Conservation (phyloP, 108 stramenopile species). For the Skeletonema menzelii region DNA sequence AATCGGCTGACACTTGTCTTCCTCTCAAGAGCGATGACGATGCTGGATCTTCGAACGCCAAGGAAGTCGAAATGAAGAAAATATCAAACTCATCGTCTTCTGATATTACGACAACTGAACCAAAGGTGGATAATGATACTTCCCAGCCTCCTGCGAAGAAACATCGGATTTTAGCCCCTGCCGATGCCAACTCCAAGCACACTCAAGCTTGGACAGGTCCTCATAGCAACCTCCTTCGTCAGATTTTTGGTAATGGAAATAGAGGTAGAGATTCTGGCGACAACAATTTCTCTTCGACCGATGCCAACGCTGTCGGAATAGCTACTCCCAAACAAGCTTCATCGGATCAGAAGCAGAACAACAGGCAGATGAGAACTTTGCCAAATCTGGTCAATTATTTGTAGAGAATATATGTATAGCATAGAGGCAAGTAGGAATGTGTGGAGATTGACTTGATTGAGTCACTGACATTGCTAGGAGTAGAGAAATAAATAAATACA, state of each 20-base stretch:
- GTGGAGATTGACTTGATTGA: no score
- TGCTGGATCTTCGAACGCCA: background rate
- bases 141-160: background rate
- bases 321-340: background rate
- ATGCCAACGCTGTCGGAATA: background rate
- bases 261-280: background rate
- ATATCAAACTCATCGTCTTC: background rate
- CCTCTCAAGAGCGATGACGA: background rate
- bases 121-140: background rate
- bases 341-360: background rate
- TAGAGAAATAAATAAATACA: no score
- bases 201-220: background rate
- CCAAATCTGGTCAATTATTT: background rate
- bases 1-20: background rate
- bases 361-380: background rate
- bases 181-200: background rate
- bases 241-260: background rate
- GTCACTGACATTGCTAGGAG: no score
- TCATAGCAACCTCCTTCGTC: background rate
- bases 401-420: background rate
- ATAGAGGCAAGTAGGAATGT: background rate
- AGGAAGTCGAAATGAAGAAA: background rate
- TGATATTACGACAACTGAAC: background rate
- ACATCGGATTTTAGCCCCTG: background rate
- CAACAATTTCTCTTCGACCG: background rate